Base-by-base conservation (phyloP, 1,139 yeast genomes). In the Yamadazyma oceani region DNA sequence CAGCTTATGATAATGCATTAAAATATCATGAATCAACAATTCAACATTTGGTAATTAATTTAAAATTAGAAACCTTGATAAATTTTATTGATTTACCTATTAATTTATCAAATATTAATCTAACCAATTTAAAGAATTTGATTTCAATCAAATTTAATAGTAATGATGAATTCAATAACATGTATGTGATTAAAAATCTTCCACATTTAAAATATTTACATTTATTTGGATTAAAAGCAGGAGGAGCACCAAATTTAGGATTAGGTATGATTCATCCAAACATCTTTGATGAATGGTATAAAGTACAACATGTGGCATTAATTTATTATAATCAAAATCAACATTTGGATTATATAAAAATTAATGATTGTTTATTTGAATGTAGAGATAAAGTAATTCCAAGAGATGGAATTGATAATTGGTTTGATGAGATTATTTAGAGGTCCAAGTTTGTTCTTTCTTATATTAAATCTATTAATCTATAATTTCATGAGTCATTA, bases 231-330 rank as follows among this genome's bases (percentile, higher is more conserved):
- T 54, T 66, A 15, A 66, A 69, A 17, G 73, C 82, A 0, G 79
- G 80, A 3, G 81, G 80, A 1, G 64, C 73, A 0, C 78, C 78
- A 5, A 78, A 77, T 51, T 64, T 78, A 60, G 84, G 82, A 0
- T 53, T 75, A 17, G 80, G 76, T 12, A 74, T 71, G 59, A 60
- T 66, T 3, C 78, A 77, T 49, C 80, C 80, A 3, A 75, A 77
- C 2, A 62, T 79, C 2, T 69, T 69, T 46, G 83, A 78, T 50
- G 75, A 73, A 40, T 79, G 84, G 83, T 64, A 66, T 43, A 66
- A 76, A 40, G 78, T 78, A 1, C 80, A 76, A 45, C 80, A 76
- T 48, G 72, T 77, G 8, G 80, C 78, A 1, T 43, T 64, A 27
- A 58, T 65, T 5, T 67, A 69, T 38, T 47, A 55, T 31, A 45